Evolutionary conservation across 2,329 filamentous ascomycete genomes (phyloP).

Genomic region (Coniella vitis): DNA sequence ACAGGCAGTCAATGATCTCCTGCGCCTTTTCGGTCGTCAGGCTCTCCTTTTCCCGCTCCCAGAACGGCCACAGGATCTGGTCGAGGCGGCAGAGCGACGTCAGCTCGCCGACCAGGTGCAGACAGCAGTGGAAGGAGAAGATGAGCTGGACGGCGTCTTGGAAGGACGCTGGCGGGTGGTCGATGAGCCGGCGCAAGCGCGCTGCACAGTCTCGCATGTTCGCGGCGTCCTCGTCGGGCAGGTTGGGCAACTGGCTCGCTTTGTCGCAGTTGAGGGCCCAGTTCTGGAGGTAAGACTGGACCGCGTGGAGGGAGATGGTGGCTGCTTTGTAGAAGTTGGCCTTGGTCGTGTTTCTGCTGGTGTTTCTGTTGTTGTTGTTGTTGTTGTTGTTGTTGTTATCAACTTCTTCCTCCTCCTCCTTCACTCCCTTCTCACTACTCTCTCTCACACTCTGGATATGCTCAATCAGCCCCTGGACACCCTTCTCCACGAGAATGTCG

Average conservation of each 20-base stretch:
- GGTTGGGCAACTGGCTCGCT: background rate
- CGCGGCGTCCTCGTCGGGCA: background rate
- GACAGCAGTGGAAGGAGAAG: conserved; percentile 11
- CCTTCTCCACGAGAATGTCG: background rate
- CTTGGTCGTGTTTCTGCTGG: background rate
- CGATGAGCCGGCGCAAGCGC: conserved; percentile 2
- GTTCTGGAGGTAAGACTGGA: background rate
- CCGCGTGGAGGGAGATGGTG: background rate
- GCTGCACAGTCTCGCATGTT: conserved; percentile 3
- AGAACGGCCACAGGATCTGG: conserved; percentile 8
- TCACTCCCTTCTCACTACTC: too few species aligned
- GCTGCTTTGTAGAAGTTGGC: background rate
- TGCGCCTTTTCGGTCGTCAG: conserved; percentile 4
- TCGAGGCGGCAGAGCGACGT: conserved; percentile 9
- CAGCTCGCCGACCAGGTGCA: conserved; percentile 12
- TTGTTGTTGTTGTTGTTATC: too few species aligned
- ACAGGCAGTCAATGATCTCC: conserved; percentile 13
- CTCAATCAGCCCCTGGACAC: background rate
- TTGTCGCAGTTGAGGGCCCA: background rate
- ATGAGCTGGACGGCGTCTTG: conserved; percentile 11
- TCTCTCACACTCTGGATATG: background rate
- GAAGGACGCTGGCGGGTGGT: conserved; percentile 2
- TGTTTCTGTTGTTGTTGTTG: background rate
- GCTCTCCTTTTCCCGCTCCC: conserved; percentile 1
- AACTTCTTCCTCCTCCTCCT: too few species aligned